Conservation (phyloP, 208 protist genomes). For the Leishmania guyanensis region DNA sequence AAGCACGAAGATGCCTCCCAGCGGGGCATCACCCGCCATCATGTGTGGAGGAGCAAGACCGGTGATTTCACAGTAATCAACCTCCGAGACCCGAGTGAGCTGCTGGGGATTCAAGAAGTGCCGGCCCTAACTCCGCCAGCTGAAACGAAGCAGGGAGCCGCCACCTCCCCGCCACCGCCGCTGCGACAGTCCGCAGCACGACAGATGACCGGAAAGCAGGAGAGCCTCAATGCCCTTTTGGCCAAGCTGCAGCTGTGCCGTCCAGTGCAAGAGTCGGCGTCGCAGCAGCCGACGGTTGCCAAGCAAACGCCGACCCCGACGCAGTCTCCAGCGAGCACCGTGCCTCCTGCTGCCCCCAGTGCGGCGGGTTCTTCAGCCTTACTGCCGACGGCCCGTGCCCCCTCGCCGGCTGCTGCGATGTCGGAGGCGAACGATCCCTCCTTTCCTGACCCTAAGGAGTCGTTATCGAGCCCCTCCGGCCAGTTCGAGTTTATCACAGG, state of each 20-base stretch:
- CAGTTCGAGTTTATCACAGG: slow-evolving; percentile 72
- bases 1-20: slow-evolving; percentile 22
- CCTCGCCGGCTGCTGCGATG: background rate
- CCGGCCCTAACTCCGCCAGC: background rate
- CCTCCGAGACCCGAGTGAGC: slow-evolving; percentile 56
- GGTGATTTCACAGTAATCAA: slow-evolving; percentile 74
- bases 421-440: slow-evolving; percentile 15
- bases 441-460: slow-evolving; percentile 28
- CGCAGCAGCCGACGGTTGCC: background rate
- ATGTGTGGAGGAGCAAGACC: slow-evolving; percentile 70
- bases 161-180: slow-evolving; percentile 1
- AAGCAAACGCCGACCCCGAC: background rate
- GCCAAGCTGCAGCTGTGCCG: slow-evolving; percentile 37
- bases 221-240: slow-evolving; percentile 40
- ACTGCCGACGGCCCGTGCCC: background rate
- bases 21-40: slow-evolving; percentile 29
- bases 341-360: background rate
- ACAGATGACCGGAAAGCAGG: slow-evolving; percentile 23
- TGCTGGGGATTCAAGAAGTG: slow-evolving; percentile 26
- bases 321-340: background rate
- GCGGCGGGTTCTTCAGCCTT: background rate
- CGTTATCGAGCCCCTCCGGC: slow-evolving; percentile 16
- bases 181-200: slow-evolving; percentile 3
- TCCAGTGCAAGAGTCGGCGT: slow-evolving; percentile 5
- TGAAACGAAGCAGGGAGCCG: slow-evolving; percentile 8